A percentile compares a stretch with the other conserved stretches of the same genome.
These are phyloP conservation scores for Lumnitzera racemosa DNA, from an alignment of 345 rosid genomes.

Conservation along the genomic window DNA sequence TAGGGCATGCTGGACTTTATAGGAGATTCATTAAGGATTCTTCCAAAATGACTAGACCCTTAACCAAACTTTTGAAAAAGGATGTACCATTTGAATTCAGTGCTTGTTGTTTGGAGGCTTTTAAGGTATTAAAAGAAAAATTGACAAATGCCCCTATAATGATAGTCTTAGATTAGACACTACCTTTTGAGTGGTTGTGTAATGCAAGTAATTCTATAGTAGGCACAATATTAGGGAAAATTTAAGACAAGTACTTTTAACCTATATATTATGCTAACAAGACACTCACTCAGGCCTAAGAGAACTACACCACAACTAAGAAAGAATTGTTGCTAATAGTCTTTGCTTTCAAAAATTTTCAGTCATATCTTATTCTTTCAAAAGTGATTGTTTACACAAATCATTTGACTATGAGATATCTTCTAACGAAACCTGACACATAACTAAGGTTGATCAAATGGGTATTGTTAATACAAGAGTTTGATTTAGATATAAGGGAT, in stretches of 20 bases:
- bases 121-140: too few species aligned
- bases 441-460: too few species aligned
- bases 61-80: background rate
- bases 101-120: too few species aligned
- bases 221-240: background rate
- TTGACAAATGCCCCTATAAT: background rate
- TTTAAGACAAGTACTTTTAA: background rate
- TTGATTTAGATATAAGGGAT: too few species aligned
- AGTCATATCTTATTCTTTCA: background rate
- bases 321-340: background rate
- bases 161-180: background rate
- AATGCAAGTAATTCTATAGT: background rate
- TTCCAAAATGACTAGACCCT: too few species aligned
- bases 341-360: background rate
- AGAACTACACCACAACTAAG: background rate
- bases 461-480: too few species aligned
- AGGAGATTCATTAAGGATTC: too few species aligned
- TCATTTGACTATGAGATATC: background rate
- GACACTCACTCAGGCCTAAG: background rate
- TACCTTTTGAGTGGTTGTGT: background rate
- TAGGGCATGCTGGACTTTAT: too few species aligned
- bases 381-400: background rate
- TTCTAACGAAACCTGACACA: background rate
- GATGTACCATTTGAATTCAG: too few species aligned
- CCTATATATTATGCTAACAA: background rate